Evolutionary conservation across 2,329 filamentous ascomycete genomes (phyloP), one percentile per base, ranked within the genome.

Genomic region (Bipolaris bicolor): DNA sequence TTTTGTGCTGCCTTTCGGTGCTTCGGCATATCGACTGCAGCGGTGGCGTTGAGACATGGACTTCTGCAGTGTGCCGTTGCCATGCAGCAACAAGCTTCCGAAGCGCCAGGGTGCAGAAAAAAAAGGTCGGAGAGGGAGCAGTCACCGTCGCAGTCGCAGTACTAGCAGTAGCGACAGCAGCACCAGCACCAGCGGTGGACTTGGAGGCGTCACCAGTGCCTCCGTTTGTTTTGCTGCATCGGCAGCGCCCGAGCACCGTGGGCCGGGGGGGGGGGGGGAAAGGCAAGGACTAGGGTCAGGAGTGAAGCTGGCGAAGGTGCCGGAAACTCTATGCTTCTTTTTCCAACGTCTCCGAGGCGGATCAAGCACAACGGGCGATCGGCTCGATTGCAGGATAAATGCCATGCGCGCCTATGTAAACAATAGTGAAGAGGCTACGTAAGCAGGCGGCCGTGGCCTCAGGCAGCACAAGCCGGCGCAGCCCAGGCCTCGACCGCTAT

Each of bases 51-150:
- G 34, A 36, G 13, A 18, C 37, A 55, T 63, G 51, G 55, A 57
- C 51, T 31, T 57, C 58, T 68, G 65, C 59, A 49, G 67, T 71
- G 66, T 57, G 29, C 61, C 56, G 59, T 58, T 64, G 64, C 62
- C 62, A 60, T 69, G 66, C 64, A 70, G 65, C 55, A 56, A 63
- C 36, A 56, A 58, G 61, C 51, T 59, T 58, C 55, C 64, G 60
- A 64, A 58, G 50, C 58, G 53, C 46, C 62, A 63, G 50, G 59
- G 58, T 43, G 48, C 49, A 31, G 5, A 7, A 7, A 26, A 26
- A 41, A 45, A 49, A n/a, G 39, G 56, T 41, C 36, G 52, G 54
- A 52, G 46, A 37, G 58, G 34, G 44, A 57, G 52, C 43, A 57
- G 45, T 6, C 4, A 13, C 15, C 20, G 16, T 24, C 26, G 24